Evolutionary conservation across 768 basidiomycete genomes (phyloP).

Genomic region (Tricholoma sp.): DNA sequence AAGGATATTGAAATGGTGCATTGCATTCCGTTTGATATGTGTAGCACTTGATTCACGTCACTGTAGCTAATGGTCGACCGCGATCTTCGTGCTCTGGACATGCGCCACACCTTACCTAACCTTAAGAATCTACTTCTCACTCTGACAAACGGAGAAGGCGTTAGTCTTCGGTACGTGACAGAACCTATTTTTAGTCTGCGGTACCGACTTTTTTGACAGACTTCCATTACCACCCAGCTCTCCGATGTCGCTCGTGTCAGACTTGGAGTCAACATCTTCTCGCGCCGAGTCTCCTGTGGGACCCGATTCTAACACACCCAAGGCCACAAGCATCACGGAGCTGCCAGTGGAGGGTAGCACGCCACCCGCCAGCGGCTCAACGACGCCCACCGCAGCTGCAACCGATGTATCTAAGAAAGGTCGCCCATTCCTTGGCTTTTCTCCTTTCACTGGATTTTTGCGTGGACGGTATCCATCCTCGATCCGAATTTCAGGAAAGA

Average conservation of each 20-base stretch:
- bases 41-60: slow-evolving; percentile 9
- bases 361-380: slow-evolving; percentile 49
- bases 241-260: slow-evolving; percentile 21
- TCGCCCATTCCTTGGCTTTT: slow-evolving; percentile 52
- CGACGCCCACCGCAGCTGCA: slow-evolving; percentile 46
- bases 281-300: slow-evolving; percentile 21
- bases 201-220: slow-evolving; percentile 17
- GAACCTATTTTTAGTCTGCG: slow-evolving; percentile 8
- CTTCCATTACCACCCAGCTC: slow-evolving; percentile 19
- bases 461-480: slow-evolving; percentile 57
- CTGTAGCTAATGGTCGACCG: slow-evolving; percentile 84
- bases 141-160: slow-evolving; percentile 64
- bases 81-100: slow-evolving; percentile 84
- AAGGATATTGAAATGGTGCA: slow-evolving; percentile 94
- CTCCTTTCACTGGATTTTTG: slow-evolving; percentile 59
- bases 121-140: slow-evolving; percentile 90
- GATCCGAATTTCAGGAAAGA: slow-evolving; percentile 19
- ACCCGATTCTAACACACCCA: slow-evolving; percentile 29
- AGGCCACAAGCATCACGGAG: slow-evolving; percentile 23
- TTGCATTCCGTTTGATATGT: slow-evolving; percentile 1
- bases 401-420: slow-evolving; percentile 35
- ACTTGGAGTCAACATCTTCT: slow-evolving; percentile 15
- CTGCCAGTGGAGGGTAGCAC: slow-evolving; percentile 29
- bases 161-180: slow-evolving; percentile 39
- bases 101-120: slow-evolving; percentile 95